These are phyloP conservation scores for Phytophthora brassicae DNA, from an alignment of 352 stramenopile species.

Conservation along the genomic window DNA sequence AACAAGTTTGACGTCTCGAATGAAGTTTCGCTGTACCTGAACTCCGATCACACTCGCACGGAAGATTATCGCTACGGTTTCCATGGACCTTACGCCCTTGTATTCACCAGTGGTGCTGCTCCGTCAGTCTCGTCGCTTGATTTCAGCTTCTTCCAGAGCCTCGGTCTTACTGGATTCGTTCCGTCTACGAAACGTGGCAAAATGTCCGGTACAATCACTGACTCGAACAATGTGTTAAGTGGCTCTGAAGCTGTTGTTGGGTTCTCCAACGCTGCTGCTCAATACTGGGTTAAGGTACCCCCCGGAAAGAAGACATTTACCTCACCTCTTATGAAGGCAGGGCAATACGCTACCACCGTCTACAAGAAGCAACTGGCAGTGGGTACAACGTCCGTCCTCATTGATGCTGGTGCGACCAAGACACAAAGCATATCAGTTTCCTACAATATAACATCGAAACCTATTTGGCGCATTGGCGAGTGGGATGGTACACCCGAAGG, in stretches of 20 bases:
- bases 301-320: conserved; percentile 31
- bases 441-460: conserved; percentile 23
- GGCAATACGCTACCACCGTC: conserved; percentile 45
- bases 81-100: conserved; percentile 48
- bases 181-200: conserved; percentile 30
- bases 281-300: conserved; percentile 46
- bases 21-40: conserved; percentile 58
- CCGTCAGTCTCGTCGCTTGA: conserved; percentile 27
- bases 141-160: conserved; percentile 49
- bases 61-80: conserved; percentile 58
- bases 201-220: conserved; percentile 38
- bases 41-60: conserved; percentile 52
- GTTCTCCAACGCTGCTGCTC: conserved; percentile 41
- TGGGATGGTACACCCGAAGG: conserved; percentile 43
- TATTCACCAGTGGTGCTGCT: conserved; percentile 42
- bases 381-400: conserved; percentile 23
- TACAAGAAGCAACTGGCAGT: conserved; percentile 56
- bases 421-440: conserved; percentile 32
- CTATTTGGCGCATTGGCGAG: conserved; percentile 45
- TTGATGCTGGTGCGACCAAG: conserved; percentile 19
- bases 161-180: conserved; percentile 43
- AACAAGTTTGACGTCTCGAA: conserved; percentile 47
- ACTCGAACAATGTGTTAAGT: conserved; percentile 26
- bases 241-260: conserved; percentile 34
- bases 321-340: conserved; percentile 46